phyloP scores from a whole-genome alignment of 2,329 filamentous ascomycete genomes.

The Sporothrix protearum region DNA sequence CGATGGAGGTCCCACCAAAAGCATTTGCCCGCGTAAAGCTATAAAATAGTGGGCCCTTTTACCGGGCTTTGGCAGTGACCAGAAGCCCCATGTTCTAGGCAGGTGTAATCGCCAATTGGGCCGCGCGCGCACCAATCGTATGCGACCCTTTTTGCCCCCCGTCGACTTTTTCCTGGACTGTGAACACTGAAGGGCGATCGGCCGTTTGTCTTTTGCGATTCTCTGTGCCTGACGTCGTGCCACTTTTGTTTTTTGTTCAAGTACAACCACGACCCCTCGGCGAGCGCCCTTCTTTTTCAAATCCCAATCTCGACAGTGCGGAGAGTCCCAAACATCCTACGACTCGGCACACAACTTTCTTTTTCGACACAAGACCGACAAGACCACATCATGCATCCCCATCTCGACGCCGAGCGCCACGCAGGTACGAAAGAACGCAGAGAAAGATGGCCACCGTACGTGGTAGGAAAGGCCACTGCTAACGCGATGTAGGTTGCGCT shows the following conservation, averaged over 20 bases:
- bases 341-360: background rate
- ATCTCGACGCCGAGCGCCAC: slow-evolving; percentile 90
- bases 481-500: slow-evolving; percentile 67
- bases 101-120: background rate
- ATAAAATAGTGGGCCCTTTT: background rate
- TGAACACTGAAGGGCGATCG: background rate
- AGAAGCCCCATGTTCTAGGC: background rate
- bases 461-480: background rate
- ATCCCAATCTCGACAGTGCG: background rate
- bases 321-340: background rate
- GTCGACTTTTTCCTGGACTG: background rate
- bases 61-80: background rate
- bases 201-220: background rate
- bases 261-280: background rate
- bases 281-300: background rate
- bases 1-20: background rate
- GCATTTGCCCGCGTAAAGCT: background rate
- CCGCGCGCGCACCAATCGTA: slow-evolving; percentile 5
- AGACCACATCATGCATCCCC: slow-evolving; percentile 77
- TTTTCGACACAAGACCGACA: background rate
- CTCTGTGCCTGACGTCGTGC: background rate
- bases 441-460: too few species aligned
- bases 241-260: background rate
- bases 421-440: slow-evolving; percentile 54
- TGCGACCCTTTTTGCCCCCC: background rate